phyloP scores from a whole-genome alignment of 768 basidiomycete species.

The Russula dissimulans region DNA sequence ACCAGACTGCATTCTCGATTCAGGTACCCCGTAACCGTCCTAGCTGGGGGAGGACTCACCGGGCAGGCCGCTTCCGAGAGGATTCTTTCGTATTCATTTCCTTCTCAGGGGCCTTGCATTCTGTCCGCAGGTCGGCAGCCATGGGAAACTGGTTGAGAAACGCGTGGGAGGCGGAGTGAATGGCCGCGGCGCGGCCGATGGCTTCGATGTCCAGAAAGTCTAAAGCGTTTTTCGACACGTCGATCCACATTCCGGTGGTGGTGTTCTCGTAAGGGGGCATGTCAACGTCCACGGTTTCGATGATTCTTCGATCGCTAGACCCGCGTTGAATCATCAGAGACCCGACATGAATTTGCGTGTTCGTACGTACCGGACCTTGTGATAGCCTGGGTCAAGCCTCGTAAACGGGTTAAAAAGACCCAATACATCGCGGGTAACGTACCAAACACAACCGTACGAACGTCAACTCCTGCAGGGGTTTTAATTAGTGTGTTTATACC shows the following conservation, averaged over 20 bases:
- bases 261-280: conserved; percentile 70
- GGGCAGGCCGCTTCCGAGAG: conserved; percentile 56
- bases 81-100: conserved; percentile 50
- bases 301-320: conserved; percentile 46
- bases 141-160: conserved; percentile 70
- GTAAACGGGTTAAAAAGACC: neutral
- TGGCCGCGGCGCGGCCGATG: conserved; percentile 66
- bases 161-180: conserved; percentile 81
- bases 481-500: neutral
- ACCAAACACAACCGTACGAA: conserved; percentile 71
- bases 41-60: conserved; percentile 30
- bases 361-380: conserved; percentile 54
- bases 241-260: conserved; percentile 72
- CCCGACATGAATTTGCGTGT: neutral
- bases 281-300: conserved; percentile 72
- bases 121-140: conserved; percentile 62
- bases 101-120: conserved; percentile 75
- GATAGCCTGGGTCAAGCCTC: conserved; percentile 48
- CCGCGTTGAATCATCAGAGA: neutral
- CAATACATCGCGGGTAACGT: conserved; percentile 20
- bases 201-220: conserved; percentile 42
- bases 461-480: conserved; percentile 41
- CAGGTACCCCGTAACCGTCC: neutral
- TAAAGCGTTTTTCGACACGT: conserved; percentile 50
- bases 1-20: conserved; percentile 45